Conservation (phyloP, 2,329 filamentous ascomycete genomes). For the Fusarium verticillioides region DNA sequence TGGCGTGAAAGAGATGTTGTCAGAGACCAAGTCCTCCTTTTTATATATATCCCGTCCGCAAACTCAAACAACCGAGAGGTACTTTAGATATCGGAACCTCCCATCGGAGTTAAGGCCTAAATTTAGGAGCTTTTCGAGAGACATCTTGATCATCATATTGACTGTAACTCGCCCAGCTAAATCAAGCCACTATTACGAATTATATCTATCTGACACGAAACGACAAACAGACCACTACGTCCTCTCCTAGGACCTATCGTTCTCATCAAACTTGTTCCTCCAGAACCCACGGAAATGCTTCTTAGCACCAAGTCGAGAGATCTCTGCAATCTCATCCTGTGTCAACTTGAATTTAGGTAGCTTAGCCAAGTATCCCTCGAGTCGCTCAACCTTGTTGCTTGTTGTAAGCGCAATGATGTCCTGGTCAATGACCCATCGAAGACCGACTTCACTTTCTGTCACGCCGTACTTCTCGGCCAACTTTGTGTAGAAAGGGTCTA, state of each 20-base stretch:
- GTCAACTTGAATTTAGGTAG: conserved; percentile 68
- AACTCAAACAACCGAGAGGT: neutral
- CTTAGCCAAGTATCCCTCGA: conserved; percentile 65
- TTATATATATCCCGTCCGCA: neutral
- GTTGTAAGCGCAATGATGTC: conserved; percentile 70
- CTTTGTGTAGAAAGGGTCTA: conserved; percentile 61
- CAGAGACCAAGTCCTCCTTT: neutral
- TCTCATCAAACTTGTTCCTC: conserved; percentile 60
- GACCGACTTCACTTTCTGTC: conserved; percentile 63
- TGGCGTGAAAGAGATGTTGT: too few species aligned
- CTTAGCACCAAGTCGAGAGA: conserved; percentile 65
- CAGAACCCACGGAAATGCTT: conserved; percentile 73
- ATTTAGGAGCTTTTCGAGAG: neutral
- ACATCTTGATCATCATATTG: neutral
- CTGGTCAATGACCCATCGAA: conserved; percentile 71
- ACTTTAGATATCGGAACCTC: neutral
- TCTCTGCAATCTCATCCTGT: conserved; percentile 66
- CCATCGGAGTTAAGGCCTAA: neutral
- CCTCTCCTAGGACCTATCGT: conserved; percentile 57
- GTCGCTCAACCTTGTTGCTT: conserved; percentile 66
- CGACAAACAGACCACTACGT: neutral
- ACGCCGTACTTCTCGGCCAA: conserved; percentile 70
- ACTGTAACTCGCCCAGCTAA: neutral
- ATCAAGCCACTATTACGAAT: neutral
- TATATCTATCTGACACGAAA: neutral